Conservation (phyloP, 441 rosid species). For the Jatropha multifida region DNA sequence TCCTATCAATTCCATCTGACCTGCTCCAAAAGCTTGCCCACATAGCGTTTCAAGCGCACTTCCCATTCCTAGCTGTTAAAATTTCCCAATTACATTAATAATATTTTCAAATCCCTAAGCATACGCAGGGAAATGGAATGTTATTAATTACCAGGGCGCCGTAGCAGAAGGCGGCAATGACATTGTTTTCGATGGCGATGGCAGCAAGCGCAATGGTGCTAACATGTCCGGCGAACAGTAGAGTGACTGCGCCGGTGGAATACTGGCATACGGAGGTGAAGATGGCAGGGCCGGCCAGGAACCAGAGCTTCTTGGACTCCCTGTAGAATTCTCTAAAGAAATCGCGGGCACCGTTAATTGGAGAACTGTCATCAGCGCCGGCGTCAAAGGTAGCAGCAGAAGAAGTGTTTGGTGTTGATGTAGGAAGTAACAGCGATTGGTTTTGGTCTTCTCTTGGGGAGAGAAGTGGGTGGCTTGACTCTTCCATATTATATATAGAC, state of each 20-base stretch:
- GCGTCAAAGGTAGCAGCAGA: not conserved
- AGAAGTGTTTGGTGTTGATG: not conserved
- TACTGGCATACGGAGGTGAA: conserved; percentile 48
- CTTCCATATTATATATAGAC: conserved; percentile 32
- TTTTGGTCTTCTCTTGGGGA: conserved; percentile 10
- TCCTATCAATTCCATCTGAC: conserved; percentile 65
- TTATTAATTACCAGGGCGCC: conserved; percentile 34
- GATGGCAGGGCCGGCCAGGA: conserved; percentile 56
- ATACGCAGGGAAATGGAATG: no score
- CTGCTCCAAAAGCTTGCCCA: conserved; percentile 82
- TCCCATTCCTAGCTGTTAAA: conserved; percentile 70
- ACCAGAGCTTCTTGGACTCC: conserved; percentile 51
- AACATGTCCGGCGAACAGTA: conserved; percentile 41
- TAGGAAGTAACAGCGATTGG: not conserved
- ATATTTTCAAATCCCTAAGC: no score
- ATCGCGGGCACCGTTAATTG: conserved; percentile 27
- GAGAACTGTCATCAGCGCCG: conserved; percentile 28
- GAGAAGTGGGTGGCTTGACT: conserved; percentile 46
- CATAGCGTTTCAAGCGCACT: conserved; percentile 78
- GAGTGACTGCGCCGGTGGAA: conserved; percentile 57
- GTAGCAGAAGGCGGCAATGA: conserved; percentile 51
- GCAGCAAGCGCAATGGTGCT: conserved; percentile 39
- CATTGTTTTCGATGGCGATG: conserved; percentile 51
- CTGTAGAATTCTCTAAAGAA: conserved; percentile 36
- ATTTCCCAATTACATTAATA: not conserved